Percentiles rank a stretch among this genome's conserved stretches.
Evolutionary conservation across 805 yeast genomes (phyloP).

Genomic region (Saccharomyces cerevisiae): DNA sequence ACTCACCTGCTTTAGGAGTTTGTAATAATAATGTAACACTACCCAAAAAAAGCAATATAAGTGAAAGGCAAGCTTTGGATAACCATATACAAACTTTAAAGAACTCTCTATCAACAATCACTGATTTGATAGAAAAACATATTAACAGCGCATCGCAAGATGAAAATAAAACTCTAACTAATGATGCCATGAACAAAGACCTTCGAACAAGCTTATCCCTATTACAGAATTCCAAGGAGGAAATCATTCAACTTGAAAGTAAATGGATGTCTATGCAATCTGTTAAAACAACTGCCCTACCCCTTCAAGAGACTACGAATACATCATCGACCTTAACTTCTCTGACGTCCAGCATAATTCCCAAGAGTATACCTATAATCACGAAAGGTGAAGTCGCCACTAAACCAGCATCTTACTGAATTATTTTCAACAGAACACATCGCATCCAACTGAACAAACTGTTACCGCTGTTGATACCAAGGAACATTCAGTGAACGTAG

Average conservation of each 20-base stretch:
- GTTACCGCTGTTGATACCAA: not conserved
- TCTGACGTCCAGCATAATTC: not conserved
- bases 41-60: not conserved
- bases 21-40: not conserved
- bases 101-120: conserved; percentile 4
- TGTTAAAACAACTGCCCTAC: not conserved
- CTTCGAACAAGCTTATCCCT: not conserved
- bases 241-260: not conserved
- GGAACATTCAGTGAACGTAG: not conserved
- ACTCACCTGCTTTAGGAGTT: not conserved
- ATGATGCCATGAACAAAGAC: not conserved
- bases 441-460: not conserved
- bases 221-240: not conserved
- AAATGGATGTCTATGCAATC: not conserved
- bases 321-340: not conserved
- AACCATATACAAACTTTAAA: conserved; percentile 2
- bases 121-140: conserved; percentile 2
- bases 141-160: not conserved
- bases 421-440: not conserved
- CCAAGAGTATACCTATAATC: not conserved
- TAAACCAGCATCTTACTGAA: not conserved
- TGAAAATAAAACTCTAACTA: not conserved
- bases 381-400: not conserved
- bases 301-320: not conserved
- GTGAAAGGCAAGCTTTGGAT: conserved; percentile 4